Conservation (phyloP, 2,329 filamentous ascomycete species). For the Sclerotinia sclerotiorum region DNA sequence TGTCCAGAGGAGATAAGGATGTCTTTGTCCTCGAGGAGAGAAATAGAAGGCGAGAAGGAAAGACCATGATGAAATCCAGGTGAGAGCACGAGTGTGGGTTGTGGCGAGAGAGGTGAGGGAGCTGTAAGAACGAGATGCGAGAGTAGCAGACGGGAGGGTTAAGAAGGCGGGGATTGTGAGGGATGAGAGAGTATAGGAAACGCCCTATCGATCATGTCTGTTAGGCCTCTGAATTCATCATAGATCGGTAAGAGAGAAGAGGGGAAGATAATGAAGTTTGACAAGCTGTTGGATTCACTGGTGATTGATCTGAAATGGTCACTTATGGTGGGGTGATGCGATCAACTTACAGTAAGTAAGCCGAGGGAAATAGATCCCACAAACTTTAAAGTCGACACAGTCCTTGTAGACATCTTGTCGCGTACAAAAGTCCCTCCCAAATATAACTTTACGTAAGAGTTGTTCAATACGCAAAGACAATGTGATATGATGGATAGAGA, state of each 20-base stretch:
- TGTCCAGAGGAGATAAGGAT: conserved; percentile 90
- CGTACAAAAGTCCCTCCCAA: neutral
- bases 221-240: neutral
- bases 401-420: conserved; percentile 59
- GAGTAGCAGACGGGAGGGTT: conserved; percentile 72
- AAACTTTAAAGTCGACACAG: conserved; percentile 82
- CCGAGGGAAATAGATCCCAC: conserved; percentile 88
- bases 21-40: conserved; percentile 71
- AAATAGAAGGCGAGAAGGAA: conserved; percentile 76
- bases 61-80: conserved; percentile 66
- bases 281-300: neutral
- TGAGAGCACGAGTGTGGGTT: conserved; percentile 65
- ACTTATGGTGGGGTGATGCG: conserved; percentile 26
- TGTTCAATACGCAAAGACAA: neutral
- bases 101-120: conserved; percentile 64
- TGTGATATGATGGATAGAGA: neutral
- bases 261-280: neutral
- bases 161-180: conserved; percentile 79
- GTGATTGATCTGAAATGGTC: conserved; percentile 2
- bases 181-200: conserved; percentile 80
- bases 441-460: neutral
- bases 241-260: neutral
- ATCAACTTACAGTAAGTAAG: conserved; percentile 71
- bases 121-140: conserved; percentile 68
- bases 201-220: conserved; percentile 58